A percentile compares a stretch with the other conserved stretches of the same genome.
Conservation (phyloP, 371 early-diverging fungal species). For the Mortierella sp. region DNA sequence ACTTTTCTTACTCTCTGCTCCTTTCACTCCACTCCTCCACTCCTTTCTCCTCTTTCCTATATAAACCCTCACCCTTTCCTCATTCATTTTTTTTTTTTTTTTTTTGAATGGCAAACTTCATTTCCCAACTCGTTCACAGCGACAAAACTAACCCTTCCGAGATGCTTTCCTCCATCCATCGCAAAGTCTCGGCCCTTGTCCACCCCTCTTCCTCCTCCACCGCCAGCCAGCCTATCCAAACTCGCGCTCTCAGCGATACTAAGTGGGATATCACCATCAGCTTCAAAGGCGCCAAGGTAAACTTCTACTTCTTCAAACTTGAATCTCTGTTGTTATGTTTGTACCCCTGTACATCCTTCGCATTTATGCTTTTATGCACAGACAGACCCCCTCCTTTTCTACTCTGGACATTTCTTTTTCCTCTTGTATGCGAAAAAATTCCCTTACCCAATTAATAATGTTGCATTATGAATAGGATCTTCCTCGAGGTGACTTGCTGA, state of each 20-base stretch:
- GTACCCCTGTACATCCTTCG: neutral
- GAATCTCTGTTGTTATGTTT: too few relatives aligned
- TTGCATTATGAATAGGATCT: constrained; percentile 22
- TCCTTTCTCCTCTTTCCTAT: neutral
- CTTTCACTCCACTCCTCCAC: neutral
- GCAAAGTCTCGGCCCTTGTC: constrained; percentile 18
- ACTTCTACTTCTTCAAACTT: neutral
- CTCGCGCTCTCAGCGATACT: constrained; percentile 9
- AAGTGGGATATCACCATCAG: constrained; percentile 41
- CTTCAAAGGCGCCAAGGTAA: constrained; percentile 38
- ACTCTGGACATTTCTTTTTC: neutral
- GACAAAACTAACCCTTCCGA: neutral
- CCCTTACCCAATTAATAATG: neutral
- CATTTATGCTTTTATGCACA: neutral
- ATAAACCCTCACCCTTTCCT: constrained; percentile 4
- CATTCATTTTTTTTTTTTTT: neutral
- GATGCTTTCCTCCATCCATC: constrained; percentile 16
- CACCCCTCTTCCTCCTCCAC: neutral
- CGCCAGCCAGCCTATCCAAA: neutral
- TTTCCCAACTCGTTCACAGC: neutral
- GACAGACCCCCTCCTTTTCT: too few relatives aligned
- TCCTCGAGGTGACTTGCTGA: constrained; percentile 35
- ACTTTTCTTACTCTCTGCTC: neutral
- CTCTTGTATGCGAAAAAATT: neutral
- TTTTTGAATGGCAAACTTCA: constrained; percentile 1